Base-by-base conservation (phyloP, 139 green algal species). In the Chlamydomonas applanata region DNA sequence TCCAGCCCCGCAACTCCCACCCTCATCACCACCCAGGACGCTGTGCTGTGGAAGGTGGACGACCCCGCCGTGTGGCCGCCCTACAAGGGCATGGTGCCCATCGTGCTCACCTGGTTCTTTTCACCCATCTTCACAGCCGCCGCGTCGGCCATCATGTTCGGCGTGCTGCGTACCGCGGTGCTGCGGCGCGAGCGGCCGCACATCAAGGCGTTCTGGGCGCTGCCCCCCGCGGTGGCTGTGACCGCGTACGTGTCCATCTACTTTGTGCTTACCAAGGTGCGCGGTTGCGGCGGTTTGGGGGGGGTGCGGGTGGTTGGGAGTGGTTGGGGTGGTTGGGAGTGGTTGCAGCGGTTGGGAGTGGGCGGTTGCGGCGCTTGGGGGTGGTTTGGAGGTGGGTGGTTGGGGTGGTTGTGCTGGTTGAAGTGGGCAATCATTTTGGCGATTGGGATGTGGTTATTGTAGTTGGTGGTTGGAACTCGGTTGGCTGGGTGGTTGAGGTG, bases 91-190 rank as follows among this genome's bases (percentile, higher is more conserved):
- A 20, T 81, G 9, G 40, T 65, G 19, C 69, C 79, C 19, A 88
- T 93, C 63, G 61, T 89, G 25, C 29, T 87, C 24, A 83, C 84
- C 17, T 91, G 88, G 88, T 83, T 93, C 63, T 72, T 93, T 24
- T 82, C 82, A 25, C 88, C 88, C 30, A 73, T 90, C 34, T 57
- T 90, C 20, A 86, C 86, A 4, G 85, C 74, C 34, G 1, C 35
- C 1, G 46, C 60, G 9, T 64, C 85, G 0, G 76, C 75, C 2
- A 9, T 82, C 33, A 65, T 86, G 63, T 90, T 90, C 69, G 46
- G 66, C 2, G 25, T 75, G 1, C 33, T 82, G 2, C 69, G 83
- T 20, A 71, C 57, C 0, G 5, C 64, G 9, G 73, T 91, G 32
- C 80, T 92, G 34, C 70, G 84, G 19, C 71, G 75, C 59, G 35